Evolutionary conservation across 176 grass and related monocot genomes (phyloP).

Genomic region (Aegilops sharonensis): DNA sequence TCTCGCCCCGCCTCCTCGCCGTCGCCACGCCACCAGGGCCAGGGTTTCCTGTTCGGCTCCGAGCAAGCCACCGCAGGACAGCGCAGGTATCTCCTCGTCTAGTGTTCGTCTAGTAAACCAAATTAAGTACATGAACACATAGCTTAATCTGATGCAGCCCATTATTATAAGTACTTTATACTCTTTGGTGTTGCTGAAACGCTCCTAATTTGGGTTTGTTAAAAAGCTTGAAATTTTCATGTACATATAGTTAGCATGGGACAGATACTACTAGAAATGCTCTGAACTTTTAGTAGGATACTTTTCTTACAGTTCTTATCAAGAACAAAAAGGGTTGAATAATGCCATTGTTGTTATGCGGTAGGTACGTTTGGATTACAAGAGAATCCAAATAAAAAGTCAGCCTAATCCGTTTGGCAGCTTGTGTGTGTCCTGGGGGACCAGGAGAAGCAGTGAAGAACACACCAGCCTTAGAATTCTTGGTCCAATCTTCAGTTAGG

Average conservation of each 20-base stretch:
- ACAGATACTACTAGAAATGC: not conserved
- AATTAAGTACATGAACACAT: not conserved
- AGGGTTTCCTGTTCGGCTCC: too few species aligned
- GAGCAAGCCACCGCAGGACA: too few species aligned
- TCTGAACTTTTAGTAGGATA: not conserved
- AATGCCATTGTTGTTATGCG: not conserved
- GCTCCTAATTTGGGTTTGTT: not conserved
- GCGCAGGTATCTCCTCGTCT: too few species aligned
- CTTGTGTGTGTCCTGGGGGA: constrained; percentile 3
- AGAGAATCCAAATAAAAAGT: not conserved
- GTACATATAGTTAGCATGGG: not conserved
- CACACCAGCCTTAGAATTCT: not conserved
- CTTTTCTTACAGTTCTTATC: not conserved
- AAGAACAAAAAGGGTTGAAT: not conserved
- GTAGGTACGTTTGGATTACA: not conserved
- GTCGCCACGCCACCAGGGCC: too few species aligned
- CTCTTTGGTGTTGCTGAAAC: not conserved
- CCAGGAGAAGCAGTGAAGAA: constrained; percentile 17
- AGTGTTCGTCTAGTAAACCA: not conserved
- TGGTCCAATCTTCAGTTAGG: constrained; percentile 15
- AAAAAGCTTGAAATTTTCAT: not conserved
- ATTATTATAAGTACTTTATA: not conserved
- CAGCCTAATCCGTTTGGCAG: constrained; percentile 24
- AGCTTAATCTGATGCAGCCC: not conserved
- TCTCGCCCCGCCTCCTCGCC: too few species aligned